These are phyloP conservation scores for Ogataea salicorniae DNA, from an alignment of 805 yeast genomes.

Conservation along the genomic window DNA sequence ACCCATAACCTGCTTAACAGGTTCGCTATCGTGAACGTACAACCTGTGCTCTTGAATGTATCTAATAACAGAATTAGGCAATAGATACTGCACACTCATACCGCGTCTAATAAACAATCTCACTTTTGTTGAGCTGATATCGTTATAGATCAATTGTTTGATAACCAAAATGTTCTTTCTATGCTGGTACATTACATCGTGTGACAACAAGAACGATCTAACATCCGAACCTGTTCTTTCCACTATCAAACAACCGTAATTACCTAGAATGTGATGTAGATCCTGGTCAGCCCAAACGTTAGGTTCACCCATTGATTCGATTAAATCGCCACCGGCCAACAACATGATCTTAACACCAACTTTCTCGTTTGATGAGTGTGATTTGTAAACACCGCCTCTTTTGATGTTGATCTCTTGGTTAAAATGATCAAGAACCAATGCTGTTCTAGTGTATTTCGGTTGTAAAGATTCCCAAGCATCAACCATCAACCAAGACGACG, in stretches of 20 bases:
- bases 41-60: slow-evolving; percentile 90
- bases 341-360: slow-evolving; percentile 89
- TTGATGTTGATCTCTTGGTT: slow-evolving; percentile 90
- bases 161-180: slow-evolving; percentile 89
- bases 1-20: slow-evolving; percentile 80
- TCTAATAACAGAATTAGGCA: slow-evolving; percentile 91
- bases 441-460: slow-evolving; percentile 86
- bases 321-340: slow-evolving; percentile 95
- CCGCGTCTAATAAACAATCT: slow-evolving; percentile 88
- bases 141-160: slow-evolving; percentile 94
- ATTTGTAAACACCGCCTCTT: slow-evolving; percentile 72
- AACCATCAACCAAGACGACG: slow-evolving; percentile 97
- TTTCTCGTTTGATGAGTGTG: slow-evolving; percentile 47
- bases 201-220: slow-evolving; percentile 82
- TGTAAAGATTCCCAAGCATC: slow-evolving; percentile 99
- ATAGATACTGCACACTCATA: slow-evolving; percentile 91
- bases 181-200: slow-evolving; percentile 97
- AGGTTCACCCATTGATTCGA: slow-evolving; percentile 99
- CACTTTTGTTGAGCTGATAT: slow-evolving; percentile 91
- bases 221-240: slow-evolving; percentile 97
- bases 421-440: slow-evolving; percentile 92
- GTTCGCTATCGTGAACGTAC: slow-evolving; percentile 82
- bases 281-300: slow-evolving; percentile 98
- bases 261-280: slow-evolving; percentile 89
- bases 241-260: slow-evolving; percentile 93